A percentile compares a stretch with the other conserved stretches of the same genome.
Evolutionary conservation across 768 basidiomycete species (phyloP).

Genomic region (Tylopilus plumbeoviolaceoides): DNA sequence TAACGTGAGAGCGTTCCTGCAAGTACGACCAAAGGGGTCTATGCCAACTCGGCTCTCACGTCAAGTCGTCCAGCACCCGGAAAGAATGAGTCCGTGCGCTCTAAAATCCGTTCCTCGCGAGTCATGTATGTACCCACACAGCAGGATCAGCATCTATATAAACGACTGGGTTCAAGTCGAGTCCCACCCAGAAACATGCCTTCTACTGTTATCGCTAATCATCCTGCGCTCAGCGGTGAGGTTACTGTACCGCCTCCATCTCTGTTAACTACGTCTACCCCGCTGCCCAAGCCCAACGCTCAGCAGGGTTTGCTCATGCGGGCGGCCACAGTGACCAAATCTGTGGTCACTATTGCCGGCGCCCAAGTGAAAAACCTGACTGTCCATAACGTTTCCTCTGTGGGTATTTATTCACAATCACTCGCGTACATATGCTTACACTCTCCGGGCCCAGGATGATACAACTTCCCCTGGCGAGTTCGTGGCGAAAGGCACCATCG

Average conservation of each 20-base stretch:
- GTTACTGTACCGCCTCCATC: not conserved
- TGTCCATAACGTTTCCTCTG: not conserved
- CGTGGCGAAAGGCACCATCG: not conserved
- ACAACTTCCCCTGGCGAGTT: not conserved
- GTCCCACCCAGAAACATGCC: not conserved
- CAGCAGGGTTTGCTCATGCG: not conserved
- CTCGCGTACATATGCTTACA: not conserved
- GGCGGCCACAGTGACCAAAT: not conserved
- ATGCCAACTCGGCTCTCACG: not conserved
- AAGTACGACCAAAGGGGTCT: too few species aligned
- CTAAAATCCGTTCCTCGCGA: not conserved
- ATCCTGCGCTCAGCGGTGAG: not conserved
- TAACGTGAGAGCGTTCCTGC: not conserved
- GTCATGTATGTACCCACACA: not conserved
- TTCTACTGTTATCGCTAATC: not conserved
- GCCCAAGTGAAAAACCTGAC: not conserved
- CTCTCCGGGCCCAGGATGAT: not conserved
- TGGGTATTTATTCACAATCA: not conserved
- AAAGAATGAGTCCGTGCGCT: not conserved
- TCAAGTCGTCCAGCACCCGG: not conserved
- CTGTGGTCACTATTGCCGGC: not conserved
- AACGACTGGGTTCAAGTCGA: not conserved
- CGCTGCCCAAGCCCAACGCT: slow-evolving; percentile 1
- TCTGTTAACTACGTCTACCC: not conserved
- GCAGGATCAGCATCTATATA: not conserved